phyloP scores from a whole-genome alignment of 129 eudicot species.

The Arctium minus region DNA sequence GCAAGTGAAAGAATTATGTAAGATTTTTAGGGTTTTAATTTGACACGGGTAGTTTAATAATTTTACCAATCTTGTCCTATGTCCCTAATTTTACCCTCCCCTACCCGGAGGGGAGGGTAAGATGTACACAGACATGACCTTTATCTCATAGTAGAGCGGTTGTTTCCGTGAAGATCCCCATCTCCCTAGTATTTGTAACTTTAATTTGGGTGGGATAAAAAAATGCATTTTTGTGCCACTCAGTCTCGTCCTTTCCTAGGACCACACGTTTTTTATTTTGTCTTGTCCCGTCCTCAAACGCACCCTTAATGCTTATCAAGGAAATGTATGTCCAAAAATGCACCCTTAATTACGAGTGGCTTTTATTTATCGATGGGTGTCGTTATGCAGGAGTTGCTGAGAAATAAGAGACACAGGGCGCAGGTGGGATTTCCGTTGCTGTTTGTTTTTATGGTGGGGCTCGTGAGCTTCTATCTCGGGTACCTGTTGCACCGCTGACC shows the following conservation, averaged over 20 bases:
- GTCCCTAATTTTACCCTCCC: too few species aligned
- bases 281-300: too few species aligned
- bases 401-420: conserved; percentile 47
- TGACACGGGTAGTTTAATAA: too few species aligned
- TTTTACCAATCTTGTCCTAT: too few species aligned
- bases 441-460: conserved; percentile 72
- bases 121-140: background rate
- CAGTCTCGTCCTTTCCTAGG: background rate
- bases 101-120: too few species aligned
- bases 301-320: background rate
- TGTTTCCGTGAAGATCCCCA: background rate
- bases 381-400: conserved; percentile 43
- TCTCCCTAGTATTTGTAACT: too few species aligned
- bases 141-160: background rate
- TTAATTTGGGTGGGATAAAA: too few species aligned
- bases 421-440: conserved; percentile 66
- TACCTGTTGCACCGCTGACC: conserved; percentile 41
- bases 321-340: background rate
- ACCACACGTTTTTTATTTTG: background rate
- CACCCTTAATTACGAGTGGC: too few species aligned
- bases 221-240: too few species aligned
- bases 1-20: too few species aligned
- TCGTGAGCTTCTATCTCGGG: conserved; percentile 52
- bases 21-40: too few species aligned
- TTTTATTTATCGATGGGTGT: background rate